A percentile compares a stretch with the other conserved stretches of the same genome.
phyloP scores from a whole-genome alignment of 148 eudicot genomes.

The Dysphania ambrosioides region DNA sequence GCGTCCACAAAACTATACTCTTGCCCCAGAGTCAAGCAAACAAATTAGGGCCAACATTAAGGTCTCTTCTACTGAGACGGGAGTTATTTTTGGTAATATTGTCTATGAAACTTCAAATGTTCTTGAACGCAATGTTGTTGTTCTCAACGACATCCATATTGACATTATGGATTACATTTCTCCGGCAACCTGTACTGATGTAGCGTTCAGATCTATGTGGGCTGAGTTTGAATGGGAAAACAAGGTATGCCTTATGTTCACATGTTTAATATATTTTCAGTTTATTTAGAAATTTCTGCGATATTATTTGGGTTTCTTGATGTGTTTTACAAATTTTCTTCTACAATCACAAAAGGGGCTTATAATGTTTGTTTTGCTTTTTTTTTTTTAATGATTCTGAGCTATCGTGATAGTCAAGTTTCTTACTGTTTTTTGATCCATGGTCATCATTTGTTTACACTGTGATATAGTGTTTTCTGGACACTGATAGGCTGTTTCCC shows the following conservation, averaged over 20 bases:
- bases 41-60: constrained; percentile 91
- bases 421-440: background rate
- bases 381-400: background rate
- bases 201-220: constrained; percentile 93
- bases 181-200: constrained; percentile 87
- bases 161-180: constrained; percentile 98
- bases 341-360: background rate
- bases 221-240: constrained; percentile 99
- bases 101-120: constrained; percentile 96
- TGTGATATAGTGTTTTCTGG: background rate
- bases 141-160: constrained; percentile 94
- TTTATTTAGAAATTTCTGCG: background rate
- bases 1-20: constrained; percentile 91
- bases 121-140: constrained; percentile 85
- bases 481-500: background rate
- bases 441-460: background rate
- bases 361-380: background rate
- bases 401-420: background rate
- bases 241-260: constrained; percentile 51
- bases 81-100: constrained; percentile 89
- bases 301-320: background rate
- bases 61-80: constrained; percentile 96
- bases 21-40: constrained; percentile 94
- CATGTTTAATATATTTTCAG: constrained; percentile 8
- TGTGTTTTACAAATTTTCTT: background rate